Percentiles rank a stretch among this genome's conserved stretches.
These are phyloP conservation scores for Cucumis hystrix DNA, from an alignment of 306 rosid species.

Conservation along the genomic window DNA sequence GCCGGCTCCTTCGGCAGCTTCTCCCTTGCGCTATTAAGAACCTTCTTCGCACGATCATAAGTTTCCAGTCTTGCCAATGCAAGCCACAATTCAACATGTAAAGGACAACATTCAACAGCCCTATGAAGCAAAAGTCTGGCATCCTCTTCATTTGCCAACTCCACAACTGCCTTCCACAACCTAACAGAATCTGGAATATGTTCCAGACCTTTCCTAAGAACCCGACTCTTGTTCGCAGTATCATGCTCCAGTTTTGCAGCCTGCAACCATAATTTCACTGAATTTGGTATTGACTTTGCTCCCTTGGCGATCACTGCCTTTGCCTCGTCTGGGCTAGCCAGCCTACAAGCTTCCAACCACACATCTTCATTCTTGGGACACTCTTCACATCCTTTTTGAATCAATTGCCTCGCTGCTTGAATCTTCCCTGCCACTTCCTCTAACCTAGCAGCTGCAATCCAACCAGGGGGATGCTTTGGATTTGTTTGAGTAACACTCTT, in stretches of 20 bases:
- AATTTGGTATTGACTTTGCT: conserved; percentile 64
- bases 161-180: conserved; percentile 93
- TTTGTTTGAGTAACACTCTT: conserved; percentile 84
- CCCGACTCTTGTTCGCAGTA: conserved; percentile 55
- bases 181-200: conserved; percentile 85
- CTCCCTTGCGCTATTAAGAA: conserved; percentile 70
- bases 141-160: conserved; percentile 78
- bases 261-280: conserved; percentile 82
- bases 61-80: conserved; percentile 85
- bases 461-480: conserved; percentile 83
- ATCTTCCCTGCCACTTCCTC: conserved; percentile 88
- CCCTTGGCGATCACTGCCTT: conserved; percentile 77
- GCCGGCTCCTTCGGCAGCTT: conserved; percentile 78
- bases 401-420: conserved; percentile 68
- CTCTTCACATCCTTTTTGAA: conserved; percentile 76
- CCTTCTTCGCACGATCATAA: conserved; percentile 71
- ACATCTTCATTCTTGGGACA: conserved; percentile 85
- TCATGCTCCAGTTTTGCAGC: conserved; percentile 74
- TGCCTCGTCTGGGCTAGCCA: conserved; percentile 77
- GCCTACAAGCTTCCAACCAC: conserved; percentile 87
- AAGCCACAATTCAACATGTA: conserved; percentile 87
- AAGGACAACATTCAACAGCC: conserved; percentile 83
- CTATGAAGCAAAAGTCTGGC: conserved; percentile 75
- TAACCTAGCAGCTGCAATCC: conserved; percentile 86
- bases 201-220: conserved; percentile 76